phyloP scores from a whole-genome alignment of 2,329 filamentous ascomycete species.

The Sporothrix dimorphospora region DNA sequence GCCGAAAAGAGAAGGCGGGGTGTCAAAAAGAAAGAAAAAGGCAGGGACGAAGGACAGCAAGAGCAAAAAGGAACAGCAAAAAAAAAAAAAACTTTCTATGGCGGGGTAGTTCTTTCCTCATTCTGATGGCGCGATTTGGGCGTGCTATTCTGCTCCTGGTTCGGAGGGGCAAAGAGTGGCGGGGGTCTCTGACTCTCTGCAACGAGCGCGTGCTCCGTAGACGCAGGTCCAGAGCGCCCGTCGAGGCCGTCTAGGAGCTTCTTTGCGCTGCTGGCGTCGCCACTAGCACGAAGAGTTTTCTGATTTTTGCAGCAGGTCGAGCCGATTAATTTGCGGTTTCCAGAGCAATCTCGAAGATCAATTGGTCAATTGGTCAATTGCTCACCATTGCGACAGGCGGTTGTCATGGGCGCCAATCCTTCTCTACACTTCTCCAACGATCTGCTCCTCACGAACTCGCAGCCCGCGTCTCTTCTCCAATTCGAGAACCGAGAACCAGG shows the following conservation, averaged over 20 bases:
- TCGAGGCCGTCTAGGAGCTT: not conserved
- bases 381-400: not conserved
- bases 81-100: conserved; percentile 19
- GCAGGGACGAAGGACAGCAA: conserved; percentile 4
- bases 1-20: conserved; percentile 15
- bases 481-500: conserved; percentile 12
- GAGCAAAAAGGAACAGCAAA: conserved; percentile 13
- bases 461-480: not conserved
- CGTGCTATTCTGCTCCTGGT: conserved; percentile 8
- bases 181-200: not conserved
- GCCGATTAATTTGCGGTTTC: conserved; percentile 19
- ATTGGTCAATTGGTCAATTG: conserved; percentile 8
- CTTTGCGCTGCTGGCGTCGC: conserved; percentile 4
- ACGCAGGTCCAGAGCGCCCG: conserved; percentile 8
- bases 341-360: conserved; percentile 16
- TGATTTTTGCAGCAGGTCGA: not conserved
- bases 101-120: conserved; percentile 29
- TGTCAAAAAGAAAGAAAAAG: conserved; percentile 5
- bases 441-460: not conserved
- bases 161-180: conserved; percentile 24
- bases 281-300: conserved; percentile 23
- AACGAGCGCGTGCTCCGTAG: not conserved
- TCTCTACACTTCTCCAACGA: not conserved
- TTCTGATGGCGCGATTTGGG: conserved; percentile 24
- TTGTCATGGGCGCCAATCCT: not conserved